Evolutionary conservation across 108 stramenopile genomes (phyloP).

Genomic region (Nannochloropsis salina): DNA sequence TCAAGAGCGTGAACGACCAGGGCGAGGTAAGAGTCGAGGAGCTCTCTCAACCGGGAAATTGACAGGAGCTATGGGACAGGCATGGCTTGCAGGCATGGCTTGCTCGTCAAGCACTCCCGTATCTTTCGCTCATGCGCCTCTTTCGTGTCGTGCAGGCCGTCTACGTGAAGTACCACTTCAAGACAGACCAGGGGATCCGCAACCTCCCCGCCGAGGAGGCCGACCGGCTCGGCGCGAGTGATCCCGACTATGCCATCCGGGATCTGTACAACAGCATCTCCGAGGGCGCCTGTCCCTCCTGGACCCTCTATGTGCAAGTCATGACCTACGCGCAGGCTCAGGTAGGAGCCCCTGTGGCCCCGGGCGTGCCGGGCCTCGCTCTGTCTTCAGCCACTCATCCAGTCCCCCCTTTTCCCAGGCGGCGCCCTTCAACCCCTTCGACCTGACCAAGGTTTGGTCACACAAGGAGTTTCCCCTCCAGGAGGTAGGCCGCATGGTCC

Average conservation of each 20-base stretch:
- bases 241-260: constrained; percentile 62
- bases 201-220: constrained; percentile 58
- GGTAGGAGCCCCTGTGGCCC: not conserved
- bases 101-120: not conserved
- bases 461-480: constrained; percentile 61
- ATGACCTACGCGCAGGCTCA: constrained; percentile 61
- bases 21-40: constrained; percentile 29
- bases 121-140: not conserved
- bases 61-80: not conserved
- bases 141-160: constrained; percentile 21
- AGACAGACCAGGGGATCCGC: constrained; percentile 66
- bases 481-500: constrained; percentile 60
- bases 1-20: constrained; percentile 61
- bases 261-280: constrained; percentile 68
- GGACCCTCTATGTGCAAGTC: constrained; percentile 61
- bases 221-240: constrained; percentile 35
- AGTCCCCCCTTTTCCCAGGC: not conserved
- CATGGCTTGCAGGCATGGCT: not conserved
- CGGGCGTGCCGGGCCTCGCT: not conserved
- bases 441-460: constrained; percentile 68
- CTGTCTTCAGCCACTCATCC: not conserved
- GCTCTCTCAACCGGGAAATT: not conserved
- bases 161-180: constrained; percentile 68
- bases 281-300: constrained; percentile 54
- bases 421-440: constrained; percentile 61